Conservation (phyloP, 2,329 filamentous ascomycete genomes). For the Stemphylium vesicarium region DNA sequence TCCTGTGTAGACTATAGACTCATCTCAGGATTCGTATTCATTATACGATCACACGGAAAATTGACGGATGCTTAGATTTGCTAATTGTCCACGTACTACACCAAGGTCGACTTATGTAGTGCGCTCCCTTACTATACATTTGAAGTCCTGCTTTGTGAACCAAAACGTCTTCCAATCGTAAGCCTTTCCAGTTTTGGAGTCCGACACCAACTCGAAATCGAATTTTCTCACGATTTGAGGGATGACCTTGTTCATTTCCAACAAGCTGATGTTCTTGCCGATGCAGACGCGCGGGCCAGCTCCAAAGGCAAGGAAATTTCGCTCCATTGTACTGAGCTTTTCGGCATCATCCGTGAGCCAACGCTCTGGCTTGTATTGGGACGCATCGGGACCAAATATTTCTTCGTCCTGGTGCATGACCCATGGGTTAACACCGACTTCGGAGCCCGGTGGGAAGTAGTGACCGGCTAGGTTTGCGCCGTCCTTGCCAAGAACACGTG, state of each 20-base stretch:
- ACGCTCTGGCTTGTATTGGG: constrained; percentile 52
- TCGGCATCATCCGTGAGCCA: constrained; percentile 41
- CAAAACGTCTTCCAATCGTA: neutral
- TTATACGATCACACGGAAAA: too few species aligned
- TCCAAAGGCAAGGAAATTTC: constrained; percentile 27
- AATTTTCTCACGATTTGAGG: constrained; percentile 27
- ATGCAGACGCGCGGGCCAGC: constrained; percentile 26
- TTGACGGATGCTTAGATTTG: too few species aligned
- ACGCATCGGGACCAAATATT: constrained; percentile 50
- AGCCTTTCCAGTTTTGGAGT: neutral
- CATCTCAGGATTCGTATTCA: too few species aligned
- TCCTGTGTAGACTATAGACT: too few species aligned
- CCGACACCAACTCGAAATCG: constrained; percentile 18
- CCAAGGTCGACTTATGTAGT: too few species aligned
- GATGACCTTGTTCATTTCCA: constrained; percentile 31
- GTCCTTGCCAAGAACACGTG: constrained; percentile 45
- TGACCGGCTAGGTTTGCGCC: constrained; percentile 40
- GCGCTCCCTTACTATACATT: neutral
- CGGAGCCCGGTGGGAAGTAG: constrained; percentile 52
- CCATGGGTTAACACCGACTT: constrained; percentile 56
- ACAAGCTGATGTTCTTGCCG: constrained; percentile 32
- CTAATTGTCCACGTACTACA: too few species aligned
- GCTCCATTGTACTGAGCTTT: constrained; percentile 10
- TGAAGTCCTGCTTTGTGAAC: neutral
- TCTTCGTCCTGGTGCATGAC: constrained; percentile 50